Evolutionary conservation across 2,329 filamentous ascomycete species (phyloP), one percentile per base, ranked within the genome.

Genomic region (Aplosporella prunicola): DNA sequence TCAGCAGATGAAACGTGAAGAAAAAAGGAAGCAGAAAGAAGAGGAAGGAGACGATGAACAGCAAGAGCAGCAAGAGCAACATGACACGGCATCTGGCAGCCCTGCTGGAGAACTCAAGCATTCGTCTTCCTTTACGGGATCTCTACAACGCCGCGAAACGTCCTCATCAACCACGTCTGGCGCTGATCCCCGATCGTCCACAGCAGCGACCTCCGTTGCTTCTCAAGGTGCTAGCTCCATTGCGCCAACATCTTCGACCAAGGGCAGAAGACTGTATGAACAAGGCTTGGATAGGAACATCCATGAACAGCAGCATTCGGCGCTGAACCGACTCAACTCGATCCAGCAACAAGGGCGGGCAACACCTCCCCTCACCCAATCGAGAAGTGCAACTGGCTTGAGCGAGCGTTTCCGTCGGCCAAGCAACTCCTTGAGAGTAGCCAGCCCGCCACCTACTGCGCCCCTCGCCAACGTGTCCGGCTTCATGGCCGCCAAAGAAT

Each of bases 201-300:
- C 88, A 1, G 84, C 87, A 5, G 87, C 86, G 3, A 95, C 87
- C 0, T 95, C 89, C 0, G 68, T 93, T 34, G 76, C 79, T n/a
- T 93, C 87, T 0, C 84, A 89, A 45, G 57, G 58, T 4, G 53
- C 57, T 9, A 55, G 49, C 26, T 59, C 60, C 7, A 47, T 61
- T 31, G 43, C 56, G 16, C 51, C 51, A 11, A 48, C 43, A 20
- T 49, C 37, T 23, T 52, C 39, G 4, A 81, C 78, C 1, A 82
- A 88, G 45, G 74, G 74, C 2, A 75, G 82, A 35, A 72, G 86
- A 29, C 66, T 94, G 1, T 95, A 94, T 51, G 88, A 93, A 45
- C 83, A 85, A 45, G 81, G 82, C 0, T 66, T 93, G 11, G 82
- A 79, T 33, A 80, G 88, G 50, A 80, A 91, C 44, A 69, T 84